Conservation (phyloP, 345 rosid genomes). For the Populus tremula region DNA sequence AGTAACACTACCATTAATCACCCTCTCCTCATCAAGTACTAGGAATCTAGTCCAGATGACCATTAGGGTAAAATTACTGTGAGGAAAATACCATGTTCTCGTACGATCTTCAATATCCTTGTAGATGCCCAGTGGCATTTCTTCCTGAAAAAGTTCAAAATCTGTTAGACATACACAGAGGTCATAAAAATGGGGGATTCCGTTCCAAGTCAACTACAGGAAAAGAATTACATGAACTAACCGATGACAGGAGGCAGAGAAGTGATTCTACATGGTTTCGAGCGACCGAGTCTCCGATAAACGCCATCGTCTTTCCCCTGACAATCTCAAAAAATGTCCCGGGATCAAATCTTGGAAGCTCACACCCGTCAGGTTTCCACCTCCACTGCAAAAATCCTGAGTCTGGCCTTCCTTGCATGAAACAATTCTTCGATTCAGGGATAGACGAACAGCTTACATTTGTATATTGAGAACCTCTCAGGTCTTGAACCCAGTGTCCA, state of each 20-base stretch:
- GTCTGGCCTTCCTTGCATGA: slow-evolving; percentile 65
- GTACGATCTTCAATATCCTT: slow-evolving; percentile 57
- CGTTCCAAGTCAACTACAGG: no score
- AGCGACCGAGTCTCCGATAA: slow-evolving; percentile 89
- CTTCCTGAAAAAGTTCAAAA: slow-evolving; percentile 42
- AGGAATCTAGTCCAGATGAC: slow-evolving; percentile 65
- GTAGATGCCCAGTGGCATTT: slow-evolving; percentile 48
- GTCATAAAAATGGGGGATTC: no score
- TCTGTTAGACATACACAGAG: no score
- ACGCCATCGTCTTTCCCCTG: slow-evolving; percentile 68
- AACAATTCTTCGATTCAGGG: slow-evolving; percentile 71
- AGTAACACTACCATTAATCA: slow-evolving; percentile 42
- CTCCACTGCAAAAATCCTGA: slow-evolving; percentile 69
- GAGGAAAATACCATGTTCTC: slow-evolving; percentile 63
- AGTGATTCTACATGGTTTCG: slow-evolving; percentile 88
- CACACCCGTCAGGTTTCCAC: slow-evolving; percentile 79
- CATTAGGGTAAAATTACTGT: slow-evolving; percentile 61
- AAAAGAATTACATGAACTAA: slow-evolving; percentile 4
- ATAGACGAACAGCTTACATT: slow-evolving; percentile 67
- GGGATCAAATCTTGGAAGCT: slow-evolving; percentile 63
- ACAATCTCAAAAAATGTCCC: slow-evolving; percentile 48
- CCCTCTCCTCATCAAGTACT: slow-evolving; percentile 48
- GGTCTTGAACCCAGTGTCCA: slow-evolving; percentile 73
- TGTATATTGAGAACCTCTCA: slow-evolving; percentile 46
- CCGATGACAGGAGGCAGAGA: slow-evolving; percentile 76